Evolutionary conservation across 768 basidiomycete genomes (phyloP).

Genomic region (Panaeolus cyanescens): DNA sequence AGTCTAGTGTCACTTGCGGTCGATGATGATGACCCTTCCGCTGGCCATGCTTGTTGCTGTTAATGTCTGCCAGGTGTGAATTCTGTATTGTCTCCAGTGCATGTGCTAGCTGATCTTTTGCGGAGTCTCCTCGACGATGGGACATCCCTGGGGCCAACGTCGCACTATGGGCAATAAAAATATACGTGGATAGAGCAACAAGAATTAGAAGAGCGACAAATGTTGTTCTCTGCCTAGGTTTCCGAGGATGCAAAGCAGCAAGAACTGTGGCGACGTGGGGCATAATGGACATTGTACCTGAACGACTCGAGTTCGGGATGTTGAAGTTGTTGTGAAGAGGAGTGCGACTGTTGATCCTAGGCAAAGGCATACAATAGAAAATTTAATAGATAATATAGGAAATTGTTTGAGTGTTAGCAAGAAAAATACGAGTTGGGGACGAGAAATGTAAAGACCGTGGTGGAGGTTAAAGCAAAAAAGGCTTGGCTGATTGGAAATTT

Average conservation of each 20-base stretch:
- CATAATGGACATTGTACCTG: conserved; percentile 16
- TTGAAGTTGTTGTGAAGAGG: conserved; percentile 27
- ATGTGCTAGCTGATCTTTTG: conserved; percentile 34
- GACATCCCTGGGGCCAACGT: conserved; percentile 31
- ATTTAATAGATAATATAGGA: conserved; percentile 16
- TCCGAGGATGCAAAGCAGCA: conserved; percentile 40
- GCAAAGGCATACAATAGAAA: conserved; percentile 23
- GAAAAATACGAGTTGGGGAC: background rate
- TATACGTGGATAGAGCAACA: conserved; percentile 52
- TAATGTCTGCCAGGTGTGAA: conserved; percentile 26
- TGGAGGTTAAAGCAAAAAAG: conserved; percentile 1
- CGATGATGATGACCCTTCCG: conserved; percentile 25
- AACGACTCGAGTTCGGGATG: conserved; percentile 1
- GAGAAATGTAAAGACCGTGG: conserved; percentile 4
- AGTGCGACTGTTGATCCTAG: conserved; percentile 32
- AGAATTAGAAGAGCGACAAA: conserved; percentile 56
- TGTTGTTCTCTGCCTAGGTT: conserved; percentile 53
- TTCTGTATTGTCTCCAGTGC: conserved; percentile 38
- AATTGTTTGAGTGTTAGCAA: background rate
- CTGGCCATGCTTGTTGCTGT: conserved; percentile 18
- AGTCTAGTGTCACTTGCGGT: conserved; percentile 48
- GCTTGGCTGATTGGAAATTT: conserved; percentile 2
- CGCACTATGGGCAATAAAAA: conserved; percentile 52
- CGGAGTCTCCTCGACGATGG: conserved; percentile 26
- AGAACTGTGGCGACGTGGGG: conserved; percentile 27